These are phyloP conservation scores for Asterochloris sp. DNA, from an alignment of 139 green algal genomes.

Conservation along the genomic window DNA sequence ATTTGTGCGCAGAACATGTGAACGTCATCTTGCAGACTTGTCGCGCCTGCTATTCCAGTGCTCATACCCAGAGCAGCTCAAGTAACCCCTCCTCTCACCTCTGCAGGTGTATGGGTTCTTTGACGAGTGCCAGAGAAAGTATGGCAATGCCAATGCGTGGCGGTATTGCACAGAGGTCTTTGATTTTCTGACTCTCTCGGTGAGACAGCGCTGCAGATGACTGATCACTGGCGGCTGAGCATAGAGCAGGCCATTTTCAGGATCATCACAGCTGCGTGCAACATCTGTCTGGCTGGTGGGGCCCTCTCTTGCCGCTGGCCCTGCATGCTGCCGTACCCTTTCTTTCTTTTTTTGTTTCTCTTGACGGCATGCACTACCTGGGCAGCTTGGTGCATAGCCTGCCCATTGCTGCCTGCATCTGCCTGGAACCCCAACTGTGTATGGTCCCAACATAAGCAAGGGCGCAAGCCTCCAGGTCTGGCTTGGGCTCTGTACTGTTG, in stretches of 20 bases:
- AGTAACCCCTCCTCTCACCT: too few species aligned
- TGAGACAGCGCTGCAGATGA: conserved; percentile 11
- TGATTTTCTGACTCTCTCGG: conserved; percentile 94
- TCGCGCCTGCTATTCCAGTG: too few species aligned
- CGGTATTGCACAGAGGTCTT: conserved; percentile 99
- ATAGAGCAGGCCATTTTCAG: not conserved
- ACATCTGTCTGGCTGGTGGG: too few species aligned
- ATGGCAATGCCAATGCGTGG: conserved; percentile 99
- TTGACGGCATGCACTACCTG: too few species aligned
- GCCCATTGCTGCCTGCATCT: too few species aligned
- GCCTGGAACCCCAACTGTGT: too few species aligned
- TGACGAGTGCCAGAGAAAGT: conserved; percentile 99
- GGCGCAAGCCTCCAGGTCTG: too few species aligned
- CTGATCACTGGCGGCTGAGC: not conserved
- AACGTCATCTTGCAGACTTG: not conserved
- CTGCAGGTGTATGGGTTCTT: conserved; percentile 98
- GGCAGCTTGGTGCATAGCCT: too few species aligned
- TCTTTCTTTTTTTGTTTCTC: too few species aligned
- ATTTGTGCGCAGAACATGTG: not conserved
- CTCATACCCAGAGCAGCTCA: too few species aligned
- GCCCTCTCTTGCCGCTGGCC: too few species aligned
- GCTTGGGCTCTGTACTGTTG: not conserved
- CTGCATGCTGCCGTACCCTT: too few species aligned
- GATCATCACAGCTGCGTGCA: not conserved
- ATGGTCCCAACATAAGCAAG: not conserved